phyloP scores from a whole-genome alignment of 2,329 filamentous ascomycete genomes.

The Botryosphaeria dothidea region DNA sequence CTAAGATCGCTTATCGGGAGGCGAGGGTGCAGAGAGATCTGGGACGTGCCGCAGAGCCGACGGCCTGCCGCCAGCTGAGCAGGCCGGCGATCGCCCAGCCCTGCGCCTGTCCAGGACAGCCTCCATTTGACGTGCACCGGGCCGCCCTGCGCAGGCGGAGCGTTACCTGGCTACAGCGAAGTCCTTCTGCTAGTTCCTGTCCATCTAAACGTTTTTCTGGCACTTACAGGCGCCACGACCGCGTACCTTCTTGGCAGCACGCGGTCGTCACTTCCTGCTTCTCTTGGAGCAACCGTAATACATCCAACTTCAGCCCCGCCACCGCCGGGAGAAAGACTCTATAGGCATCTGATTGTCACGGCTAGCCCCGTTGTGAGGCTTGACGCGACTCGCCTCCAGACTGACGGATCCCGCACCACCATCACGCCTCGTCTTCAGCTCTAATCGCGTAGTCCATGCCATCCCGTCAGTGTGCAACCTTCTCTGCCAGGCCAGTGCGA shows the following conservation, averaged over 20 bases:
- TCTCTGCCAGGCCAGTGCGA: neutral
- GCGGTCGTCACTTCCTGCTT: too few relatives aligned
- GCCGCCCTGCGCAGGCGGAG: too few relatives aligned
- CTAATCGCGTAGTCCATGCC: neutral
- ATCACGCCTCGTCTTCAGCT: neutral
- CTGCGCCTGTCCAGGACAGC: too few relatives aligned
- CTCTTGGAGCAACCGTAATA: too few relatives aligned
- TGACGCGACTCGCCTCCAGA: neutral
- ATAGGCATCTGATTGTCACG: neutral
- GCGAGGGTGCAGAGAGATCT: neutral
- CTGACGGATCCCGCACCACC: neutral
- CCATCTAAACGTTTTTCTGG: too few relatives aligned
- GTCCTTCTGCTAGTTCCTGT: too few relatives aligned
- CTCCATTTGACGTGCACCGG: neutral
- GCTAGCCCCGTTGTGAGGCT: neutral
- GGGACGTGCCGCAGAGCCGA: neutral
- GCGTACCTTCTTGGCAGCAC: too few relatives aligned
- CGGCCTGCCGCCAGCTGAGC: neutral
- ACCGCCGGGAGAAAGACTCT: neutral
- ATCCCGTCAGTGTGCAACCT: neutral
- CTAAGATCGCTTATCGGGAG: slow-evolving; percentile 4
- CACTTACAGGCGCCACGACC: too few relatives aligned
- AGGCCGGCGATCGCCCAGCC: neutral
- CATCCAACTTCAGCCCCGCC: neutral
- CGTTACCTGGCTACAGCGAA: too few relatives aligned